Percentiles rank a stretch among this genome's conserved stretches.
phyloP scores from a whole-genome alignment of 371 early-diverging fungal genomes.

The Apophysomyces sp. region DNA sequence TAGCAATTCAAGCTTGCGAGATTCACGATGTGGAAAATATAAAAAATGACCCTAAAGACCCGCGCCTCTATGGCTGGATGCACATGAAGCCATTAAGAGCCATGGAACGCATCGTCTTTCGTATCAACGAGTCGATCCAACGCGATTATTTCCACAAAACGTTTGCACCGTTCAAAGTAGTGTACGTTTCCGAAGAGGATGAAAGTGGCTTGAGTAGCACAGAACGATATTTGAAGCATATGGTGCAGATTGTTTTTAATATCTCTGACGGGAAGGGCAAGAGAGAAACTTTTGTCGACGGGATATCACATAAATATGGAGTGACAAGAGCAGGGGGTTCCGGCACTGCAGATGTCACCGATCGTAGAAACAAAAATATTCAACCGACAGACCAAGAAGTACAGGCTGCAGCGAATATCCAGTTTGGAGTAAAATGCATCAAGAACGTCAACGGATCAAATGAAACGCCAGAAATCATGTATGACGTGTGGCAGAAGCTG shows the following conservation, averaged over 20 bases:
- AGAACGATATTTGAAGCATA: constrained; percentile 17
- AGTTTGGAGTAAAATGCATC: too few species aligned
- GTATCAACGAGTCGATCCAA: constrained; percentile 37
- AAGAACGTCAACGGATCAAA: too few species aligned
- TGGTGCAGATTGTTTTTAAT: constrained; percentile 30
- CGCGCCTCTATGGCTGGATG: constrained; percentile 22
- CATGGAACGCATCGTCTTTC: constrained; percentile 28
- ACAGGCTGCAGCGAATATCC: too few species aligned
- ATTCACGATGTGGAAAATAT: constrained; percentile 36
- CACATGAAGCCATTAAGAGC: constrained; percentile 36
- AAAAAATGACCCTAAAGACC: background rate
- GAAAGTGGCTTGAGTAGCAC: constrained; percentile 16
- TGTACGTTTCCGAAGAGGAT: background rate
- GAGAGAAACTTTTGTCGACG: background rate
- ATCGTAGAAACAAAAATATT: too few species aligned
- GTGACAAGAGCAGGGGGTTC: too few species aligned
- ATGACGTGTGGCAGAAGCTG: constrained; percentile 37
- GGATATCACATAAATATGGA: background rate
- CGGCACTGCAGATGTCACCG: too few species aligned
- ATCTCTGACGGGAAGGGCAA: constrained; percentile 7
- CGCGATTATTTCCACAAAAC: constrained; percentile 39
- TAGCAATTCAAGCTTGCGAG: constrained; percentile 40
- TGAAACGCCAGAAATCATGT: constrained; percentile 18
- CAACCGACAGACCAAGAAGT: too few species aligned
- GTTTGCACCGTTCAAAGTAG: constrained; percentile 40